Evolutionary conservation across 108 stramenopile genomes (phyloP).

Genomic region (Skeletonema tropicum): DNA sequence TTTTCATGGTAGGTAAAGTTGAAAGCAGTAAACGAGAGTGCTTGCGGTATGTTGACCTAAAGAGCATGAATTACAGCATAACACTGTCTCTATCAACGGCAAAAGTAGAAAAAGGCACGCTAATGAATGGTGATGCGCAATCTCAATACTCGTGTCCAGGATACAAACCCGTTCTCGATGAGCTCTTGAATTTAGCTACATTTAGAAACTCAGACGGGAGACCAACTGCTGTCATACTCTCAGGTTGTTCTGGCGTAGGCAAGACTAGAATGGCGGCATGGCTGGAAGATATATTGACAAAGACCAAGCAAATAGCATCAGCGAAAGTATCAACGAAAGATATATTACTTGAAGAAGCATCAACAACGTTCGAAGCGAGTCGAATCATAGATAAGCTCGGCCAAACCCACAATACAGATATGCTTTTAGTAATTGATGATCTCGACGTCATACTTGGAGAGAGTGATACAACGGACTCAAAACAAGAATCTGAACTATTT

Average conservation of each 20-base stretch:
- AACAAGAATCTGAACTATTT: conserved; percentile 51
- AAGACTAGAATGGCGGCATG: conserved; percentile 73
- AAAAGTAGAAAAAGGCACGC: neutral
- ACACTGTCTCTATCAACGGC: neutral
- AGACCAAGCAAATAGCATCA: neutral
- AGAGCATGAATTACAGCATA: neutral
- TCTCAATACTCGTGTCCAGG: conserved; percentile 55
- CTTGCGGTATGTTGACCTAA: neutral
- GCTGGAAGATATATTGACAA: conserved; percentile 51
- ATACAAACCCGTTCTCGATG: conserved; percentile 56
- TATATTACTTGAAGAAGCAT: conserved; percentile 33
- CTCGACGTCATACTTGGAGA: conserved; percentile 59
- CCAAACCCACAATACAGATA: neutral
- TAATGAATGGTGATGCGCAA: neutral
- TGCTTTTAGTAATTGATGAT: conserved; percentile 73
- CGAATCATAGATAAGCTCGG: conserved; percentile 3
- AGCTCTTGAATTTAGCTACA: conserved; percentile 44
- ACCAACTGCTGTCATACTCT: conserved; percentile 64
- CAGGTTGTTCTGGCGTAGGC: conserved; percentile 83
- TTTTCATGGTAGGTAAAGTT: conserved; percentile 22
- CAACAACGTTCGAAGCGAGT: conserved; percentile 25
- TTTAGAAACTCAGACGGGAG: conserved; percentile 33
- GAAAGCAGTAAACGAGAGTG: neutral
- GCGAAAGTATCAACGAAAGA: conserved; percentile 46
- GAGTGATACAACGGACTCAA: conserved; percentile 31